Evolutionary conservation across 2,329 filamentous ascomycete species (phyloP), one percentile per base, ranked within the genome.

Genomic region (Curvularia verruculosa): DNA sequence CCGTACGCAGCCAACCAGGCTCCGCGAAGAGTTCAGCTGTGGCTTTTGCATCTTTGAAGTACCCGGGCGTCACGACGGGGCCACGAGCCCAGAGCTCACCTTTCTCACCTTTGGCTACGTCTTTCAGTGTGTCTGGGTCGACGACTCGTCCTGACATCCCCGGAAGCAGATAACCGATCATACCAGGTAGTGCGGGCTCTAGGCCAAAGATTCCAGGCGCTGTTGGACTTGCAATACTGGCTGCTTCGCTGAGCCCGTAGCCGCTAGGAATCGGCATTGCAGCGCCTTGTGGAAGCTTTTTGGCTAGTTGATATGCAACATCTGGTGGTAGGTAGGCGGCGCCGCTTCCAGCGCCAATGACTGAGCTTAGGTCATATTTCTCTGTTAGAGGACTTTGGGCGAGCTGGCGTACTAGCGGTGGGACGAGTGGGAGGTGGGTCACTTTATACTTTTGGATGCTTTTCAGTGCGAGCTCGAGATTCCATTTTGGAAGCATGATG

Each of bases 271-370:
- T 66, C 0, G 70, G 70, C 28, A 52, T 56, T 1, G 39, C 62
- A 5, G 54, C 64, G 1, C 69, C 67, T 40, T 71, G 67, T 0
- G 68, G 70, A 12, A 73, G 59, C 44, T 71, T 70, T 43, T 62
- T 63, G 3, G 67, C 70, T 2, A 73, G 60, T 44, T 69, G 60
- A 26, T 68, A 63, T 13, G 69, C 69, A 7, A 71, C 69, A 21
- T 72, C 66, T 40, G 68, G 63, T 3, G 69, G 69, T 0, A 73
- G 60, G 39, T 73, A 72, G 7, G 70, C 70, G 1, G 69, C 69
- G 3, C 70, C 70, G 24, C 64, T 68, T 2, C 54, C 63, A 2
- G 67, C 68, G 3, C 52, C 58, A 10, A 67, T 23, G 1, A 73
- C 69, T 3, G 64, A 67, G 26, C 52, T 59, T 8, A 73, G 19